phyloP scores from a whole-genome alignment of 139 green algal species.

The Deuterostichococcus epilithicus region DNA sequence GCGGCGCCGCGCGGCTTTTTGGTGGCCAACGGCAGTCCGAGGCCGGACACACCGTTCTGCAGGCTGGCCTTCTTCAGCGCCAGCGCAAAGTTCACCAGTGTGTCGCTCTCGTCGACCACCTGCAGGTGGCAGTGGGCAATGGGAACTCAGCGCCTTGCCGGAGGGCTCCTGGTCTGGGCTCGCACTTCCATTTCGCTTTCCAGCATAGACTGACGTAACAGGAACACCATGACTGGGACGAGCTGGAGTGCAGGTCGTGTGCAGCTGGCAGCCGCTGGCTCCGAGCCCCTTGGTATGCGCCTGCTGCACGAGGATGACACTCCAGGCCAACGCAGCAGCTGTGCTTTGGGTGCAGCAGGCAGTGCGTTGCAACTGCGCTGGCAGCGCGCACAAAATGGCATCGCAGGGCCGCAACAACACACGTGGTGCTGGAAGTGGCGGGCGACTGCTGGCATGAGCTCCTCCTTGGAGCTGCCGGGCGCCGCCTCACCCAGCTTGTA shows the following conservation, averaged over 20 bases:
- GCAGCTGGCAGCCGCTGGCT: no score
- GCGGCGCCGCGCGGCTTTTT: constrained; percentile 24
- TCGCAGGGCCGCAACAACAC: not conserved
- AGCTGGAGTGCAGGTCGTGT: no score
- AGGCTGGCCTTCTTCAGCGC: constrained; percentile 23
- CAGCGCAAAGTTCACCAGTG: constrained; percentile 25
- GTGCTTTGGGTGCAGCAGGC: not conserved
- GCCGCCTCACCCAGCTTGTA: constrained; percentile 21
- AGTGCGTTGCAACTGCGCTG: not conserved
- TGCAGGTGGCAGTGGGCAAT: no score
- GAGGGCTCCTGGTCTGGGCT: no score
- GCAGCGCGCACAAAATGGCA: not conserved
- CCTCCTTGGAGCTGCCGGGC: constrained; percentile 19
- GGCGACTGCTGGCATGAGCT: constrained; percentile 23
- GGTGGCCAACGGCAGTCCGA: not conserved
- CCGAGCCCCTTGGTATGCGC: no score
- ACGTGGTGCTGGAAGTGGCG: constrained; percentile 26
- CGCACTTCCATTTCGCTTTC: not conserved
- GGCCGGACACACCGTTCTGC: constrained; percentile 1
- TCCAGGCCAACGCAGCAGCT: not conserved
- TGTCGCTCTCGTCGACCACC: constrained; percentile 32
- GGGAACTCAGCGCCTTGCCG: no score
- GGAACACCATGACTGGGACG: not conserved
- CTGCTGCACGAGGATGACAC: not conserved
- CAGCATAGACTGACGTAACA: not conserved